phyloP scores from a whole-genome alignment of 1,284 basidiomycete species.

The Naganishia albida region DNA sequence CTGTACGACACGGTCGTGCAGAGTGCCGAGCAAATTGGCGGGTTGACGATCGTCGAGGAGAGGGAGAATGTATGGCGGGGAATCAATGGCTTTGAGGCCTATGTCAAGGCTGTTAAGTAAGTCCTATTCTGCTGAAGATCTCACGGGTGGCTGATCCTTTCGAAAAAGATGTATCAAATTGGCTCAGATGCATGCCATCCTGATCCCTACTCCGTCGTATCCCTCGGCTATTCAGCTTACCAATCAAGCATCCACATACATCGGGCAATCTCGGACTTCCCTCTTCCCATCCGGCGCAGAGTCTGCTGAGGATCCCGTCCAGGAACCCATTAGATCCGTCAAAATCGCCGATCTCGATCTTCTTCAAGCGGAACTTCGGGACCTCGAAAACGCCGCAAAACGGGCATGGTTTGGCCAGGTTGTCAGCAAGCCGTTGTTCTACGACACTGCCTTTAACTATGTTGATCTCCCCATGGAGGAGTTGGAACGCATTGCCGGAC shows the following conservation, averaged over 20 bases:
- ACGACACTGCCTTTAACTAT: slow-evolving; percentile 92
- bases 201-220: slow-evolving; percentile 50
- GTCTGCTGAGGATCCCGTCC: slow-evolving; percentile 37
- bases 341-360: slow-evolving; percentile 54
- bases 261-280: slow-evolving; percentile 35
- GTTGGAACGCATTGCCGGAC: slow-evolving; percentile 69
- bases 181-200: slow-evolving; percentile 49
- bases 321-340: slow-evolving; percentile 44
- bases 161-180: slow-evolving; percentile 46
- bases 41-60: slow-evolving; percentile 80
- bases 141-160: not conserved
- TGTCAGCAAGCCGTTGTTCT: slow-evolving; percentile 84
- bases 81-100: slow-evolving; percentile 72
- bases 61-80: slow-evolving; percentile 74
- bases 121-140: slow-evolving; percentile 34
- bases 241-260: slow-evolving; percentile 38
- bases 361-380: slow-evolving; percentile 60
- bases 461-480: slow-evolving; percentile 78
- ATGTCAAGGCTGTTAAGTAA: slow-evolving; percentile 72
- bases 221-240: slow-evolving; percentile 49
- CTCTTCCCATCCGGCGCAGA: slow-evolving; percentile 35
- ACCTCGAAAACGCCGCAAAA: slow-evolving; percentile 64
- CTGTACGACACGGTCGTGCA: slow-evolving; percentile 81
- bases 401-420: slow-evolving; percentile 77
- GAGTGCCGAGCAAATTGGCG: slow-evolving; percentile 76